phyloP scores from a whole-genome alignment of 1,139 yeast species.

The Suhomyces atakaporum region DNA sequence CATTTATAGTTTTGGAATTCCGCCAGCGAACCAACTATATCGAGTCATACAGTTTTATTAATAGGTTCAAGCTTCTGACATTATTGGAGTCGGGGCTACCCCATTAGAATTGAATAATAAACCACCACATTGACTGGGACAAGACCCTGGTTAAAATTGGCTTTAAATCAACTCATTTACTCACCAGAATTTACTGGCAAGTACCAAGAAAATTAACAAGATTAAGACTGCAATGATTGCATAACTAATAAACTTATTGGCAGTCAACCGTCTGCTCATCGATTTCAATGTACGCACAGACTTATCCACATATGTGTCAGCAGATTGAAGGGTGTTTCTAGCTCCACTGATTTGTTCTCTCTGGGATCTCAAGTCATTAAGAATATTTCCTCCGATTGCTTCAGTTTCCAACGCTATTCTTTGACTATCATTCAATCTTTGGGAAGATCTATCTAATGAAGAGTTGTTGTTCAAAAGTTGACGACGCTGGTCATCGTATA shows the following conservation, averaged over 20 bases:
- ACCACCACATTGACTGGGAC: no score
- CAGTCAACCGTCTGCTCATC: slow-evolving; percentile 95
- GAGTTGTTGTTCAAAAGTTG: slow-evolving; percentile 78
- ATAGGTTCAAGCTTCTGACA: no score
- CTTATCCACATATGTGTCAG: slow-evolving; percentile 91
- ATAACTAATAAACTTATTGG: slow-evolving; percentile 88
- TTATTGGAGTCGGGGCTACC: no score
- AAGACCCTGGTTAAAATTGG: background rate
- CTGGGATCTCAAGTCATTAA: slow-evolving; percentile 87
- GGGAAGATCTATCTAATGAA: slow-evolving; percentile 78
- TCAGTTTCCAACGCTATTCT: slow-evolving; percentile 93
- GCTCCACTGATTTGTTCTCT: slow-evolving; percentile 88
- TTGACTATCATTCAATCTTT: slow-evolving; percentile 83
- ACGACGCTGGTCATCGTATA: slow-evolving; percentile 73
- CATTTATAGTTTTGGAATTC: no score
- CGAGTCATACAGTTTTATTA: no score
- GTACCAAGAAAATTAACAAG: slow-evolving; percentile 76
- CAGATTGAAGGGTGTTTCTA: slow-evolving; percentile 80
- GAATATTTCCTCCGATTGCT: slow-evolving; percentile 84
- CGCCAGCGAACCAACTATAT: no score
- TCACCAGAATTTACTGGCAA: slow-evolving; percentile 81
- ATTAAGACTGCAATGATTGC: slow-evolving; percentile 93
- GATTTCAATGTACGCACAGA: slow-evolving; percentile 82
- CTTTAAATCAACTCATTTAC: background rate
- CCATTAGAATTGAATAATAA: no score